Percentiles rank a stretch among this genome's conserved stretches.
phyloP scores from a whole-genome alignment of 345 rosid species.

The Syzygium aqueum region DNA sequence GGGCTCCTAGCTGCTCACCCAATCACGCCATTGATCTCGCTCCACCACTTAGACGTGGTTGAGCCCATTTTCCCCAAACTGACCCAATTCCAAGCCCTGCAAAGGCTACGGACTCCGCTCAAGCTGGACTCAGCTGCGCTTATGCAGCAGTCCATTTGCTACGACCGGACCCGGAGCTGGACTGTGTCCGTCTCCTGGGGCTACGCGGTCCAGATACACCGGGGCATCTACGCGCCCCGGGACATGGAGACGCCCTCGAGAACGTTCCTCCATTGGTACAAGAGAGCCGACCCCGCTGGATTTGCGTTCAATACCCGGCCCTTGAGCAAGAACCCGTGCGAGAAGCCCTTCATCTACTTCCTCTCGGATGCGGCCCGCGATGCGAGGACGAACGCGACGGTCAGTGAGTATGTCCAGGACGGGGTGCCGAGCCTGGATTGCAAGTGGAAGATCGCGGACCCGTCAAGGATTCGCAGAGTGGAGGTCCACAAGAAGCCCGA shows the following conservation, averaged over 20 bases:
- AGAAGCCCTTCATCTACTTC: conserved; percentile 41
- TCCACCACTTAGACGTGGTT: conserved; percentile 62
- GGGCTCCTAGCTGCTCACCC: conserved; percentile 84
- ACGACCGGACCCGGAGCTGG: conserved; percentile 46
- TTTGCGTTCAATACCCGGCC: conserved; percentile 58
- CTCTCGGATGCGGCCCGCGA: conserved; percentile 26
- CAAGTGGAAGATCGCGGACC: conserved; percentile 28
- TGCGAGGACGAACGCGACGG: conserved; percentile 13
- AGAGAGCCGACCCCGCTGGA: conserved; percentile 9
- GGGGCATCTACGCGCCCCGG: conserved; percentile 37
- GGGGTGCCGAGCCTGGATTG: conserved; percentile 20
- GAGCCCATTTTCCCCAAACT: conserved; percentile 58
- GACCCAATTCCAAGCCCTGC: conserved; percentile 32
- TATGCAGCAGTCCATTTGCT: conserved; percentile 66
- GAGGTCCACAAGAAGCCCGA: conserved; percentile 35
- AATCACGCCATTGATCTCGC: conserved; percentile 47
- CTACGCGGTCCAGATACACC: conserved; percentile 46
- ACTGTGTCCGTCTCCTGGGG: conserved; percentile 81
- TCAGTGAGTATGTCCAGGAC: conserved; percentile 27
- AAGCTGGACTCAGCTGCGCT: conserved; percentile 55
- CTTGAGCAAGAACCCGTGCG: conserved; percentile 20
- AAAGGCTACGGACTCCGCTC: conserved; percentile 28
- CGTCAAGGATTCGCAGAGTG: conserved; percentile 14
- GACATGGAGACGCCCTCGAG: conserved; percentile 42
- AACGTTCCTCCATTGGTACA: conserved; percentile 62